phyloP scores from a whole-genome alignment of 2,329 filamentous ascomycete genomes.

The Chrysoporthe puriensis region DNA sequence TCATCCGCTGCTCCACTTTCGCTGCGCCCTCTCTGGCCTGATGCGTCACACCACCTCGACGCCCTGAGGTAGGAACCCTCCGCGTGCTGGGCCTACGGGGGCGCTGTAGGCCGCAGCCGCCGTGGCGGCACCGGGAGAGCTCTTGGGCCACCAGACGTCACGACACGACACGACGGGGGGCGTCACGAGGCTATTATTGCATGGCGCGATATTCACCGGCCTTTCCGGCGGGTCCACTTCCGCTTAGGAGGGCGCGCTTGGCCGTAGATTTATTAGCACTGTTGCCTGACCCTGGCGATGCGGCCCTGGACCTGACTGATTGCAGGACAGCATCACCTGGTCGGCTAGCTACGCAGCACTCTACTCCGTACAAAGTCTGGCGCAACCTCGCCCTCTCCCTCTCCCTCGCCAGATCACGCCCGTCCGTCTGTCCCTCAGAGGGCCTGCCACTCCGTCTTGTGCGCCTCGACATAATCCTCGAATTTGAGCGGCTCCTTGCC shows the following conservation, averaged over 20 bases:
- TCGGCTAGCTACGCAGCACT: no score
- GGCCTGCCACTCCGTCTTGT: conserved; percentile 26
- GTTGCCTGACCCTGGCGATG: neutral
- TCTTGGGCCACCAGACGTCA: neutral
- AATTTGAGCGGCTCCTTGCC: conserved; percentile 21
- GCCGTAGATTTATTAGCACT: neutral
- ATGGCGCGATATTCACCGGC: conserved; percentile 1
- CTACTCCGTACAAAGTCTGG: neutral
- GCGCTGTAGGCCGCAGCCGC: neutral
- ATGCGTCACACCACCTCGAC: conserved; percentile 20
- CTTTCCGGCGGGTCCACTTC: neutral
- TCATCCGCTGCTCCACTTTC: conserved; percentile 25
- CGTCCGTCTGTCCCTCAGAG: neutral
- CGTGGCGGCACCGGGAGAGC: neutral
- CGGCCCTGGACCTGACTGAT: no score
- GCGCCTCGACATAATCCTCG: conserved; percentile 20
- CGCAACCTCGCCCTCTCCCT: no score
- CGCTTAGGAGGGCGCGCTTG: neutral
- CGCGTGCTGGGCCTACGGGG: neutral
- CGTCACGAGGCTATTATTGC: conserved; percentile 4
- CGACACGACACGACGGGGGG: neutral
- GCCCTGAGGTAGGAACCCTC: neutral
- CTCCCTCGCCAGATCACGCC: neutral
- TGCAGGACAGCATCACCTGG: no score
- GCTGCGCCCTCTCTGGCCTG: conserved; percentile 25